A percentile compares a stretch with the other conserved stretches of the same genome.
Conservation (phyloP, 1,284 basidiomycete species). For the Peniophora sp. region DNA sequence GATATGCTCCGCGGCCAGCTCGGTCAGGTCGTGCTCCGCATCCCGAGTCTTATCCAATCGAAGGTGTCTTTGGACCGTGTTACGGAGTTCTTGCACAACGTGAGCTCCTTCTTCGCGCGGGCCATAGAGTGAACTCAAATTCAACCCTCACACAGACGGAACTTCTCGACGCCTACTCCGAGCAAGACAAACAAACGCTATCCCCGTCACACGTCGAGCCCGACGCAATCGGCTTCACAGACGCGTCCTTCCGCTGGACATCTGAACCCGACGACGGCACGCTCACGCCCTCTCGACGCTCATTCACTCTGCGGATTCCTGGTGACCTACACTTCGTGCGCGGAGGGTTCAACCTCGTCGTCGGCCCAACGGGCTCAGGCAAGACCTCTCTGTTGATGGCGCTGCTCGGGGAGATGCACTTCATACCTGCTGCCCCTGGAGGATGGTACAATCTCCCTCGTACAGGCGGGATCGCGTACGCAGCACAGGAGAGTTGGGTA, state of each 20-base stretch:
- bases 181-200: constrained; percentile 17
- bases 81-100: constrained; percentile 36
- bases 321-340: constrained; percentile 50
- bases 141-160: constrained; percentile 31
- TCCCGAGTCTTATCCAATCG: constrained; percentile 25
- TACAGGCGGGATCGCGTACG: constrained; percentile 59
- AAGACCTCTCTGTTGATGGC: constrained; percentile 49
- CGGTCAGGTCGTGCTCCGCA: constrained; percentile 21
- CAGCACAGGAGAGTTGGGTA: constrained; percentile 74
- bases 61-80: constrained; percentile 42
- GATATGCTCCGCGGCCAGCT: constrained; percentile 27
- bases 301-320: constrained; percentile 42
- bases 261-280: constrained; percentile 15
- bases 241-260: constrained; percentile 35
- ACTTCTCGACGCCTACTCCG: constrained; percentile 33
- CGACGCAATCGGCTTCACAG: constrained; percentile 30
- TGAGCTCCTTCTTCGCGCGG: constrained; percentile 20
- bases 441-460: constrained; percentile 66
- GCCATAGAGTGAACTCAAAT: constrained; percentile 1
- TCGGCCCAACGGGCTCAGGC: constrained; percentile 53
- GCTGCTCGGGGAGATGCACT: constrained; percentile 31
- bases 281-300: constrained; percentile 22
- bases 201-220: constrained; percentile 12
- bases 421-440: constrained; percentile 22
- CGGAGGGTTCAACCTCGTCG: constrained; percentile 53